Evolutionary conservation across 495 filamentous ascomycete species (phyloP).

Genomic region (Hypoxylon intermedium): DNA sequence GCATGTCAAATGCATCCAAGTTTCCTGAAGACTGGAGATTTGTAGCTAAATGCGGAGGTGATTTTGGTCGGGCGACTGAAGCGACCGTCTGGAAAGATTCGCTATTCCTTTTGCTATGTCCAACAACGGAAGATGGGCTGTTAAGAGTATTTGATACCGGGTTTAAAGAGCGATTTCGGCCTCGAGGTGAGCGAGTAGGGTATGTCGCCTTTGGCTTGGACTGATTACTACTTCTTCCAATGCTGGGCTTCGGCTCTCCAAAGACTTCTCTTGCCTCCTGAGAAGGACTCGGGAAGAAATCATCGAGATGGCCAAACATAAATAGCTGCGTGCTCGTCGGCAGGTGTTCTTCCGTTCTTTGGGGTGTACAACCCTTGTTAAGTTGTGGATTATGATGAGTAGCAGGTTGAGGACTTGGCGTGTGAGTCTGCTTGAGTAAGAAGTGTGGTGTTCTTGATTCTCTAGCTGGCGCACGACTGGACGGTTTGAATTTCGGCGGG

Average conservation of each 20-base stretch:
- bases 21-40: constrained; percentile 3
- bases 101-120: neutral
- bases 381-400: neutral
- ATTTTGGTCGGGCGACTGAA: neutral
- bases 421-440: constrained; percentile 17
- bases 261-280: constrained; percentile 56
- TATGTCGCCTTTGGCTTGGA: neutral
- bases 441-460: constrained; percentile 25
- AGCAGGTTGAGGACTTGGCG: constrained; percentile 3
- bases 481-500: constrained; percentile 33
- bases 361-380: neutral
- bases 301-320: constrained; percentile 53
- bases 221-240: neutral
- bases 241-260: constrained; percentile 34
- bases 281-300: constrained; percentile 56
- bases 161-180: neutral
- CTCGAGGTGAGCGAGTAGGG: neutral
- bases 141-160: neutral
- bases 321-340: constrained; percentile 55
- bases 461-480: constrained; percentile 2
- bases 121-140: neutral
- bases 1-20: constrained; percentile 28
- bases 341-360: constrained; percentile 5
- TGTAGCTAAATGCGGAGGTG: neutral
- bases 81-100: neutral